phyloP scores from a whole-genome alignment of 768 basidiomycete genomes.

The Russula griseocarnosa region DNA sequence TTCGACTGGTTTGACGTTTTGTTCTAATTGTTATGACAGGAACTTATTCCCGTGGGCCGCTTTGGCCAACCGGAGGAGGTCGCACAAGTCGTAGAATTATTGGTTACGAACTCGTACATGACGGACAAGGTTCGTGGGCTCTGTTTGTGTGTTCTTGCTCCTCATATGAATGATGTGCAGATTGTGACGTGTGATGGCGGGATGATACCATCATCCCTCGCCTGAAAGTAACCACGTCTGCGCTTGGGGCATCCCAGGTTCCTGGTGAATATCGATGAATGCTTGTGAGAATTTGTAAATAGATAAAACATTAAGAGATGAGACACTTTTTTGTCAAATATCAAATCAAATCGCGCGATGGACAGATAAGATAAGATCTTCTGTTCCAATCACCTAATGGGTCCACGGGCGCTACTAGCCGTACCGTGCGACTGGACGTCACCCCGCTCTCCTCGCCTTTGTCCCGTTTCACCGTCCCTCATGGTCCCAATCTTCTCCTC shows the following conservation, averaged over 20 bases:
- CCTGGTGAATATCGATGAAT: not conserved
- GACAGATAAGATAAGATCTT: constrained; percentile 23
- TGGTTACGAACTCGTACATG: constrained; percentile 51
- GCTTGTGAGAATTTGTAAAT: not conserved
- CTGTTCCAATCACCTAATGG: constrained; percentile 11
- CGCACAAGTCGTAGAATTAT: constrained; percentile 47
- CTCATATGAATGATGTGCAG: constrained; percentile 3
- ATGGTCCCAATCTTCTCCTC: constrained; percentile 5
- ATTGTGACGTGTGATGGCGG: constrained; percentile 28
- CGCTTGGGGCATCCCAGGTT: not conserved
- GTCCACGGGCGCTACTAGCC: constrained; percentile 6
- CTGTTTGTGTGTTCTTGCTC: not conserved
- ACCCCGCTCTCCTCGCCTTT: constrained; percentile 22
- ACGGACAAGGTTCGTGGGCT: constrained; percentile 49
- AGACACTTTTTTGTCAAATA: not conserved
- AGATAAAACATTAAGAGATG: not conserved
- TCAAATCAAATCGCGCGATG: not conserved
- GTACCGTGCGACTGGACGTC: constrained; percentile 19
- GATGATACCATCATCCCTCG: constrained; percentile 25
- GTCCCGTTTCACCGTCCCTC: constrained; percentile 19
- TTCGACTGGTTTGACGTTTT: not conserved
- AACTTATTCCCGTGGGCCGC: constrained; percentile 48
- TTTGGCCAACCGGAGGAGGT: constrained; percentile 50
- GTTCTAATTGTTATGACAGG: constrained; percentile 32
- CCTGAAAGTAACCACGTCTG: not conserved